Evolutionary conservation across 2,329 filamentous ascomycete genomes (phyloP), one percentile per base, ranked within the genome.

Genomic region (Oidium heveae): DNA sequence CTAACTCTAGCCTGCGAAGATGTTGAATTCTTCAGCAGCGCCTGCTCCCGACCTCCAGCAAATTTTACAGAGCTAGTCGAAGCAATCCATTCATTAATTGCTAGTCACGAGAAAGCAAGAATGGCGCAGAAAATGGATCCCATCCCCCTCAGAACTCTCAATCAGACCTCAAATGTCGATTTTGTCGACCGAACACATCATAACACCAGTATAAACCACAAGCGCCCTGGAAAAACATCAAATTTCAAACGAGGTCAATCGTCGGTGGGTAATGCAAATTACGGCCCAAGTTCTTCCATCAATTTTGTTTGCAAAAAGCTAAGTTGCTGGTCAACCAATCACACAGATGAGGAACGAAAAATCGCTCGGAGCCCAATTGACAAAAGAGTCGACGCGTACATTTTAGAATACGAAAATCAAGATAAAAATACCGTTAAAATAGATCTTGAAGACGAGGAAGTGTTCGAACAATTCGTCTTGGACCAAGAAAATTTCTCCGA

Each of bases 291-390:
- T 44, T n/a, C n/a, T n/a, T n/a, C n/a, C n/a, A 50, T 28, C 9
- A 52, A 34, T 39, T 52, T 16, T 52, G 33, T 52, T 7, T 52
- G 50, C n/a, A 52, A 52, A 52, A 52, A 52, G 50, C 10, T 16
- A 20, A 32, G 33, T 33, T 52, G 32, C 33, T 52, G 50, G 50
- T 52, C 50, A 10, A 7, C 5, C 39, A 39, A 52, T 39, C 33
- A 52, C 22, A 20, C 50, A 13, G 46, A 50, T 28, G n/a, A n/a
- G n/a, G 32, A 39, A 39, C n/a, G 2, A 20, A 13, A 39, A 52
- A 2, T 22, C 12, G 9, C 32, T n/a, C 41, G 41, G 9, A n/a
- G 18, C 10, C 41, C n/a, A 7, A 44, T 44, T 44, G 18, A n/a
- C 41, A 44, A 20, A 44, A 44, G n/a, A 44, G 18, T 44, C 41